Evolutionary conservation across 1,139 yeast species (phyloP).

Genomic region (Debaryomycetaceae sp.): DNA sequence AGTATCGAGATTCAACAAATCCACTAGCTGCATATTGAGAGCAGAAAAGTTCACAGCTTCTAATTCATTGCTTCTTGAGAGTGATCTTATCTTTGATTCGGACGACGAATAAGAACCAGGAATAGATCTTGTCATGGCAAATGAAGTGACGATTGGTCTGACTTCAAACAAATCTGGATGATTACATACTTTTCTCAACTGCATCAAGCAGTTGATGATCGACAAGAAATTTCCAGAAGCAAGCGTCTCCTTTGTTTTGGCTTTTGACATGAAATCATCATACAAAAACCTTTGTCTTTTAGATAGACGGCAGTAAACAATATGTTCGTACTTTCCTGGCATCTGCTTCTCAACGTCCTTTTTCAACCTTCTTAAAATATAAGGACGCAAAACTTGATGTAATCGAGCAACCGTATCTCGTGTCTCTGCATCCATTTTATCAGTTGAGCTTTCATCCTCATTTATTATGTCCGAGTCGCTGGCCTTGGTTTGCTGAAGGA

Average conservation of each 20-base stretch:
- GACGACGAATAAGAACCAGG: slow-evolving; percentile 45
- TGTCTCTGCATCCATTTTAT: slow-evolving; percentile 60
- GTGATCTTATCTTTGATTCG: slow-evolving; percentile 42
- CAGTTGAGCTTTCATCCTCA: slow-evolving; percentile 37
- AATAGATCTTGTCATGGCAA: slow-evolving; percentile 69
- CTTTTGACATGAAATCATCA: slow-evolving; percentile 96
- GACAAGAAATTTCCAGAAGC: slow-evolving; percentile 94
- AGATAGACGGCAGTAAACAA: slow-evolving; percentile 86
- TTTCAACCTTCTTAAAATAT: slow-evolving; percentile 82
- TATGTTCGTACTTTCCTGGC: slow-evolving; percentile 98
- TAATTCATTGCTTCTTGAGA: slow-evolving; percentile 22
- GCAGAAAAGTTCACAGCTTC: slow-evolving; percentile 48
- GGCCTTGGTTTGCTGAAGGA: slow-evolving; percentile 66
- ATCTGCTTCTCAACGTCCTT: slow-evolving; percentile 97
- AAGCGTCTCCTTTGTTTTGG: slow-evolving; percentile 89
- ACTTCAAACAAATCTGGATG: slow-evolving; percentile 98
- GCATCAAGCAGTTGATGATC: slow-evolving; percentile 97
- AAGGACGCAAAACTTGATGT: slow-evolving; percentile 93
- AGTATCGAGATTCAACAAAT: slow-evolving; percentile 44
- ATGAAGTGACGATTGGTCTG: slow-evolving; percentile 88
- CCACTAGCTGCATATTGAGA: slow-evolving; percentile 58
- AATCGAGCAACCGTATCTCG: slow-evolving; percentile 79
- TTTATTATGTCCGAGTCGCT: slow-evolving; percentile 51
- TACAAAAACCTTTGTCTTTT: slow-evolving; percentile 88
- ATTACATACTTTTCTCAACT: slow-evolving; percentile 92